Conservation (phyloP, 805 yeast species). For the Kuraishia ogatae region DNA sequence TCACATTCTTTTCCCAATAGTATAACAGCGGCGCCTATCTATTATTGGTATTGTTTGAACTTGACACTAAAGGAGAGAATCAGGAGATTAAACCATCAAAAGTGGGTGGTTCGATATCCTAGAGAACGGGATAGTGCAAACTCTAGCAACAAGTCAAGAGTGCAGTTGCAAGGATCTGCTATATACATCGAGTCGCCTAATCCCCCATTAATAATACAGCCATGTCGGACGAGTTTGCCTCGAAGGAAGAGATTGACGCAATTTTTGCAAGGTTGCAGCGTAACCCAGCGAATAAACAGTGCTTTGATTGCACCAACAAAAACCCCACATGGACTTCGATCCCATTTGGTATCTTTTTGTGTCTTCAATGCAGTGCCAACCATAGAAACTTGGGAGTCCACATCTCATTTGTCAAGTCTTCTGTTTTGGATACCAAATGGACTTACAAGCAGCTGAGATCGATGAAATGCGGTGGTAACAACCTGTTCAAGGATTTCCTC, state of each 20-base stretch:
- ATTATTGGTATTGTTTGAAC: too few relatives aligned
- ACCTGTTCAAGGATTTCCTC: conserved; percentile 75
- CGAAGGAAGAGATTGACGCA: conserved; percentile 59
- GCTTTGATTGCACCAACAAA: conserved; percentile 91
- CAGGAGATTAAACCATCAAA: too few relatives aligned
- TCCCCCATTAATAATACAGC: neutral
- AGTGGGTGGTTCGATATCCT: too few relatives aligned
- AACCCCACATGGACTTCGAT: conserved; percentile 99
- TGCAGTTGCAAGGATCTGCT: too few relatives aligned
- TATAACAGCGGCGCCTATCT: too few relatives aligned
- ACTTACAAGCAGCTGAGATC: conserved; percentile 80
- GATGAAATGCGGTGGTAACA: conserved; percentile 92
- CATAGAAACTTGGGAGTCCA: conserved; percentile 97
- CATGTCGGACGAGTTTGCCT: conserved; percentile 44
- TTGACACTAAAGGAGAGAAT: too few relatives aligned
- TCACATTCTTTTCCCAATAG: too few relatives aligned
- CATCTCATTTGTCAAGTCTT: conserved; percentile 87
- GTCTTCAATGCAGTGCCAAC: conserved; percentile 91
- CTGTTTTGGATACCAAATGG: conserved; percentile 86
- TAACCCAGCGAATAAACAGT: conserved; percentile 64
- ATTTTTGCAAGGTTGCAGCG: conserved; percentile 58
- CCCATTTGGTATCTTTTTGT: conserved; percentile 87
- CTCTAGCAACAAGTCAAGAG: too few relatives aligned
- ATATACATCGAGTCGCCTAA: too few relatives aligned
- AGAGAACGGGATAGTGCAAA: too few relatives aligned